Evolutionary conservation across 1,284 basidiomycete genomes (phyloP).

Genomic region (Peniophora sp.): DNA sequence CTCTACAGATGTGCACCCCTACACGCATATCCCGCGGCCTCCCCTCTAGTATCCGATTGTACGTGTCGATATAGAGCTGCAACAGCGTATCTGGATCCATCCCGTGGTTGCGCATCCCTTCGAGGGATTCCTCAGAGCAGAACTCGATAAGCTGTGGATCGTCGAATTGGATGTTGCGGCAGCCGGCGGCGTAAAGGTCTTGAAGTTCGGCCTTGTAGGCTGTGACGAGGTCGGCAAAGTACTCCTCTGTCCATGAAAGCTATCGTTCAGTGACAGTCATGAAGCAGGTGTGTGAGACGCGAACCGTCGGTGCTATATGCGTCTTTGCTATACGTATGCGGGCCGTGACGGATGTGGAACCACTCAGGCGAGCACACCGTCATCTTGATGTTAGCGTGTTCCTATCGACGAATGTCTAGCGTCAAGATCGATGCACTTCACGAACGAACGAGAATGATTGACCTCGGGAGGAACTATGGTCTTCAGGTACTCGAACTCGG

Average conservation of each 20-base stretch:
- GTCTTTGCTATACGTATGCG: constrained; percentile 48
- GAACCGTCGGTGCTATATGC: constrained; percentile 57
- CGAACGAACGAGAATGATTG: neutral
- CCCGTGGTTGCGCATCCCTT: constrained; percentile 53
- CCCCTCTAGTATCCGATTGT: constrained; percentile 56
- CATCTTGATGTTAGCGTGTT: constrained; percentile 63
- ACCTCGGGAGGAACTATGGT: constrained; percentile 45
- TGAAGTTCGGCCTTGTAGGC: constrained; percentile 69
- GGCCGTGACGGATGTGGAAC: constrained; percentile 69
- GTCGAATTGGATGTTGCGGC: constrained; percentile 71
- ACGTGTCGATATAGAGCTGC: constrained; percentile 61
- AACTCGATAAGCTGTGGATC: constrained; percentile 66
- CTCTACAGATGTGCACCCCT: constrained; percentile 72
- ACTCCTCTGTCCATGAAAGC: constrained; percentile 41
- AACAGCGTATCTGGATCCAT: constrained; percentile 57
- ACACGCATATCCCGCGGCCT: constrained; percentile 59
- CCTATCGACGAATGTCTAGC: constrained; percentile 24
- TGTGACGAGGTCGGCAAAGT: constrained; percentile 63
- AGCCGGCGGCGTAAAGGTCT: constrained; percentile 67
- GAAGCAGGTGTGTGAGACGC: constrained; percentile 8
- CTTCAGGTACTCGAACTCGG: constrained; percentile 57
- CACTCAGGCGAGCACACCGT: constrained; percentile 72
- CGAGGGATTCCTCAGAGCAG: constrained; percentile 53
- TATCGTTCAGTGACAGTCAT: neutral
- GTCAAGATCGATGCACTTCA: too few species aligned